These are phyloP conservation scores for Hortiboletus campestris DNA, from an alignment of 768 basidiomycete genomes.

Conservation along the genomic window DNA sequence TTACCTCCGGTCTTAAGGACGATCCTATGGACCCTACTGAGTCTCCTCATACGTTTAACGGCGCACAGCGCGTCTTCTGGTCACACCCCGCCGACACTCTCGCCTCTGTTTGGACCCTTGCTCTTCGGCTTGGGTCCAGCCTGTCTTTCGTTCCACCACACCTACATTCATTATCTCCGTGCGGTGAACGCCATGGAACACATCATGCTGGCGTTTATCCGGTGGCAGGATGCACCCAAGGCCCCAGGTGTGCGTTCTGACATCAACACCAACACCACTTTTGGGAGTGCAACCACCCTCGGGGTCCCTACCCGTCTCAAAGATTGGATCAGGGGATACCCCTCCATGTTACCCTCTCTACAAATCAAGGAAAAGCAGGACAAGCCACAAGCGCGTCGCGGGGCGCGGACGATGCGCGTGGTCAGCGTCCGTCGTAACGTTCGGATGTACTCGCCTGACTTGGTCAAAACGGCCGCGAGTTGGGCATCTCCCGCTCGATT, in stretches of 20 bases:
- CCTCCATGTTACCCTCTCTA: conserved; percentile 68
- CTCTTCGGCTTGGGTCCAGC: conserved; percentile 76
- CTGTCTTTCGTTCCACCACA: conserved; percentile 50
- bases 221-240: conserved; percentile 68
- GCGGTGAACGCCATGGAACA: conserved; percentile 90
- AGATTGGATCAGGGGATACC: conserved; percentile 90
- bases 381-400: conserved; percentile 66
- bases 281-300: conserved; percentile 54
- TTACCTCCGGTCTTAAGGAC: conserved; percentile 54
- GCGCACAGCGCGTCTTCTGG: conserved; percentile 85
- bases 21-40: conserved; percentile 67
- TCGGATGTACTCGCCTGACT: conserved; percentile 82
- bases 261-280: conserved; percentile 33
- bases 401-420: conserved; percentile 74
- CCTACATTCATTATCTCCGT: conserved; percentile 73
- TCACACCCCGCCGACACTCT: conserved; percentile 87
- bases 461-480: conserved; percentile 62
- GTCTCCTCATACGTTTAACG: conserved; percentile 78
- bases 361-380: conserved; percentile 46
- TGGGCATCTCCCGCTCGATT: conserved; percentile 44
- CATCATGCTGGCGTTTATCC: conserved; percentile 84
- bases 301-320: conserved; percentile 84
- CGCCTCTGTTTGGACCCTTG: conserved; percentile 85
- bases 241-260: conserved; percentile 27
- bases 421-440: conserved; percentile 78